A percentile compares a stretch with the other conserved stretches of the same genome.
Evolutionary conservation across 768 basidiomycete species (phyloP).

Genomic region (Termitomyces sp.): DNA sequence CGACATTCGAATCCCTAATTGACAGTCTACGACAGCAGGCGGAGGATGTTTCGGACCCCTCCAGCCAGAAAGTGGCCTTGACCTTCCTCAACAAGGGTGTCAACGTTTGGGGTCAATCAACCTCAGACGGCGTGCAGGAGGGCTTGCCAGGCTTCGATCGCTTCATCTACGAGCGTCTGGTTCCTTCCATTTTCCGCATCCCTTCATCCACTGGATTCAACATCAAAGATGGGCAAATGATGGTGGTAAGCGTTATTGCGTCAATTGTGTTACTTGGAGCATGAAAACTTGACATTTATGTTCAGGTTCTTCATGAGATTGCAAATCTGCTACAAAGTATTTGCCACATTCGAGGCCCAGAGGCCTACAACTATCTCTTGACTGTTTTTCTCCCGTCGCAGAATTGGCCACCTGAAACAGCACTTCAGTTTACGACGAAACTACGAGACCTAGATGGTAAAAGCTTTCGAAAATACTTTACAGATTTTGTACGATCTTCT

Average conservation of each 20-base stretch:
- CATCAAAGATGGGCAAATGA: constrained; percentile 82
- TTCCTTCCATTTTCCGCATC: constrained; percentile 81
- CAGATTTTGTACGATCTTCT: constrained; percentile 76
- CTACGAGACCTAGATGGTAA: constrained; percentile 72
- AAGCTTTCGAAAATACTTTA: constrained; percentile 81
- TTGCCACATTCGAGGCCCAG: constrained; percentile 71
- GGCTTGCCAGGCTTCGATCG: constrained; percentile 86
- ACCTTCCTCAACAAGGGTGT: constrained; percentile 72
- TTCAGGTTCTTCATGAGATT: constrained; percentile 85
- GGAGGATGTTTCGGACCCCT: constrained; percentile 71
- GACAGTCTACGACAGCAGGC: constrained; percentile 70
- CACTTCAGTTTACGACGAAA: constrained; percentile 74
- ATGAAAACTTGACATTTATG: neutral
- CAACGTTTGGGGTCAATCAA: constrained; percentile 61
- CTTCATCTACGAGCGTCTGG: constrained; percentile 83
- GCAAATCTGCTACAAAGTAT: constrained; percentile 80
- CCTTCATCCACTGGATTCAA: constrained; percentile 80
- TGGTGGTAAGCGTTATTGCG: constrained; percentile 58
- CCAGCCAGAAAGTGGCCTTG: constrained; percentile 76
- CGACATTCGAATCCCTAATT: constrained; percentile 74
- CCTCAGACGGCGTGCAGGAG: constrained; percentile 34
- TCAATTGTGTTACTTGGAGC: neutral
- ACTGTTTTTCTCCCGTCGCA: constrained; percentile 83
- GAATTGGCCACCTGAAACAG: constrained; percentile 73
- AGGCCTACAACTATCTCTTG: constrained; percentile 79